Conservation (phyloP, 1,284 basidiomycete species). For the Melampsora americana region DNA sequence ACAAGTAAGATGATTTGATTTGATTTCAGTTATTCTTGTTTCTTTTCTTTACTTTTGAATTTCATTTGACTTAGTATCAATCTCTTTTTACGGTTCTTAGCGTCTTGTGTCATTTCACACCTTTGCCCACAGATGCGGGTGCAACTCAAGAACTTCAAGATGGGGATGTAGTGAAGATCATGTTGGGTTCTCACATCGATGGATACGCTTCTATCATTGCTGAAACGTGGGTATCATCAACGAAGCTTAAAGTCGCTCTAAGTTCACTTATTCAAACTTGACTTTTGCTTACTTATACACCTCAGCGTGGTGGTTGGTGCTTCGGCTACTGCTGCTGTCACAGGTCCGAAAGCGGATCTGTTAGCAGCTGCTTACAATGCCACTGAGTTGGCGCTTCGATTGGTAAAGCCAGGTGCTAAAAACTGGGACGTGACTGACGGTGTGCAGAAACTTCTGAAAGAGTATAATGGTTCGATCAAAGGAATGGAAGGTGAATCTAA, state of each 20-base stretch:
- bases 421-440: constrained; percentile 92
- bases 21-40: constrained; percentile 8
- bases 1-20: constrained; percentile 25
- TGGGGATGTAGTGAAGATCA: constrained; percentile 90
- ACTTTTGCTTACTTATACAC: not conserved
- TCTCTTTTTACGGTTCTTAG: constrained; percentile 82
- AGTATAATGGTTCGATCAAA: constrained; percentile 51
- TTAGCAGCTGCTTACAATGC: constrained; percentile 90
- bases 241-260: not conserved
- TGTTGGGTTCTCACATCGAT: constrained; percentile 94
- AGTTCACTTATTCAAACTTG: not conserved
- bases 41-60: no score
- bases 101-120: constrained; percentile 61
- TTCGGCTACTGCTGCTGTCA: constrained; percentile 68
- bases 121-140: constrained; percentile 62
- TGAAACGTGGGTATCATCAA: constrained; percentile 64
- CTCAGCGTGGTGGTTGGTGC: constrained; percentile 70
- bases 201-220: constrained; percentile 80
- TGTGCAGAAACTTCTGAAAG: constrained; percentile 65
- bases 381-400: constrained; percentile 71
- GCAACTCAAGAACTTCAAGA: constrained; percentile 74
- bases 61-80: constrained; percentile 70
- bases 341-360: constrained; percentile 80
- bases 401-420: constrained; percentile 65
- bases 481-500: constrained; percentile 35